Evolutionary conservation across 495 filamentous ascomycete species (phyloP).

Genomic region (Trypethelium eluteriae): DNA sequence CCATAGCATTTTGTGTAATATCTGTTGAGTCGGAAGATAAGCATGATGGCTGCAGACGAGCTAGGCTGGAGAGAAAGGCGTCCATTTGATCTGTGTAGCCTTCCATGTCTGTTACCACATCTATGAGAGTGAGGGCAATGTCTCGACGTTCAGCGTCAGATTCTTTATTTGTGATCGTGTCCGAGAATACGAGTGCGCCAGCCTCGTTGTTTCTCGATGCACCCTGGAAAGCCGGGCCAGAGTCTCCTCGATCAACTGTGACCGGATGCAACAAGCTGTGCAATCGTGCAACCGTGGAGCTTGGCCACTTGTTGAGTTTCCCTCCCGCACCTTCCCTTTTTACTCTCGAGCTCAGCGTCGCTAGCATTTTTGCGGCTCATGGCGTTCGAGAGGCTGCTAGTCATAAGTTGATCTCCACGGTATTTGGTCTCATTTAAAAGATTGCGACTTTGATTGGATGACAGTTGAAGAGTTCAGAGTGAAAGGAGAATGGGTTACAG

Average conservation of each 20-base stretch:
- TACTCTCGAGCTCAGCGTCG: background rate
- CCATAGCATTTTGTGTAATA: background rate
- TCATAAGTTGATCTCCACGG: too few relatives aligned
- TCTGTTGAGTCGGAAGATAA: background rate
- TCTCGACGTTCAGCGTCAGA: background rate
- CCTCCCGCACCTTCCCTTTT: background rate
- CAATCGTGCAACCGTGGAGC: background rate
- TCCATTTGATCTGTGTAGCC: background rate
- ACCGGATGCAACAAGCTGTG: background rate
- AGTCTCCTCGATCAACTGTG: background rate
- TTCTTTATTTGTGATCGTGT: background rate
- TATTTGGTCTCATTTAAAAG: too few relatives aligned
- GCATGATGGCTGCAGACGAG: background rate
- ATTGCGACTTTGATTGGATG: too few relatives aligned
- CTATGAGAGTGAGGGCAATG: background rate
- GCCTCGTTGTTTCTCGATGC: background rate
- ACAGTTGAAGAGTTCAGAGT: too few relatives aligned
- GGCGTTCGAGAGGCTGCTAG: too few relatives aligned
- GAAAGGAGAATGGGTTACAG: too few relatives aligned
- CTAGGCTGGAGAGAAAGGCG: background rate
- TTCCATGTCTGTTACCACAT: background rate
- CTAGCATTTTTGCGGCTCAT: background rate
- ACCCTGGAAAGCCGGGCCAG: background rate
- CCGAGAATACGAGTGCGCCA: background rate
- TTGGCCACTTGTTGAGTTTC: background rate